Evolutionary conservation across 768 basidiomycete species (phyloP).

Genomic region (Mycena kentingensis): DNA sequence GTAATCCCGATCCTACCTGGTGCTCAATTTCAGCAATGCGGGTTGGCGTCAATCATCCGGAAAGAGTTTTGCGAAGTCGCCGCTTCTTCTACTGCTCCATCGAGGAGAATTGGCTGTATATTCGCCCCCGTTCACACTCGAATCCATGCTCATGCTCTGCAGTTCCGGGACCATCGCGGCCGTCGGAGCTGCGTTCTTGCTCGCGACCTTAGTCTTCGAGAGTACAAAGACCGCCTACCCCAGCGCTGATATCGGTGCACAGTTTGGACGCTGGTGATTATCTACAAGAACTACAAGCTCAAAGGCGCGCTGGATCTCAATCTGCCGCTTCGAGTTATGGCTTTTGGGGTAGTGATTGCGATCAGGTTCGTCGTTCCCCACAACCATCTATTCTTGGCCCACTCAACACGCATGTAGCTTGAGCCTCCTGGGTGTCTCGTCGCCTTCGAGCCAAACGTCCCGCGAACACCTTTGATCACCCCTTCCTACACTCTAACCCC

Average conservation of each 20-base stretch:
- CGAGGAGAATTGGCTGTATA: conserved; percentile 38
- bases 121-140: too few relatives aligned
- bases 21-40: conserved; percentile 23
- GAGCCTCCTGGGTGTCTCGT: conserved; percentile 46
- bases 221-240: conserved; percentile 27
- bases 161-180: conserved; percentile 46
- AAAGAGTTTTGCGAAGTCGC: conserved; percentile 43
- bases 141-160: conserved; percentile 19
- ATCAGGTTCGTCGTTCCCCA: conserved; percentile 37
- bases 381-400: neutral
- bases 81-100: conserved; percentile 57
- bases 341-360: conserved; percentile 44
- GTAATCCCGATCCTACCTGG: too few relatives aligned
- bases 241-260: neutral
- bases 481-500: too few relatives aligned
- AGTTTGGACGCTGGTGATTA: conserved; percentile 46
- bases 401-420: too few relatives aligned
- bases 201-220: conserved; percentile 42
- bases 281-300: conserved; percentile 37
- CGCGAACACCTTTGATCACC: too few relatives aligned
- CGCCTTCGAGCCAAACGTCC: too few relatives aligned
- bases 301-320: conserved; percentile 41
- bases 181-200: conserved; percentile 41
- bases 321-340: conserved; percentile 46
- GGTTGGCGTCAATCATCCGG: conserved; percentile 41